phyloP scores from a whole-genome alignment of 257 asterid species.

The Cordia subcordata region DNA sequence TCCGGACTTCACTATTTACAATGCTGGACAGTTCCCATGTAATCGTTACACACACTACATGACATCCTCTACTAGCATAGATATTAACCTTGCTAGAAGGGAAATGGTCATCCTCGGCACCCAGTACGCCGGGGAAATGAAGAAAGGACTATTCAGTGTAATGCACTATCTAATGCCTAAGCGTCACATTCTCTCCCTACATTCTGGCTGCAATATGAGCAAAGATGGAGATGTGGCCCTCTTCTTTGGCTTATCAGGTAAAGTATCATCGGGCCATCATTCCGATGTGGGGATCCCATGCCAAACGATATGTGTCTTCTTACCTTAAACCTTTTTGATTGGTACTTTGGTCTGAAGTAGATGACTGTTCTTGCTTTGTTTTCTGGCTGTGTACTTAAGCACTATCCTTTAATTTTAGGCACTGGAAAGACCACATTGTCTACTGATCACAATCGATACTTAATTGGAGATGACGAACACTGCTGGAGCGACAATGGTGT shows the following conservation, averaged over 20 bases:
- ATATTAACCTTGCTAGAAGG: slow-evolving; percentile 72
- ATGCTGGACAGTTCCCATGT: slow-evolving; percentile 92
- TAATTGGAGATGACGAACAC: slow-evolving; percentile 97
- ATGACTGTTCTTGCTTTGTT: background rate
- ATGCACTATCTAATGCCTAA: slow-evolving; percentile 99
- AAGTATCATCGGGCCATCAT: slow-evolving; percentile 12
- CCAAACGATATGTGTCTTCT: slow-evolving; percentile 27
- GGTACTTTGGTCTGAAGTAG: background rate
- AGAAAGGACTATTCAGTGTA: slow-evolving; percentile 83
- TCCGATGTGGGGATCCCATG: slow-evolving; percentile 19
- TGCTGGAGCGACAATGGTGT: slow-evolving; percentile 95
- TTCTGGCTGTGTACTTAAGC: background rate
- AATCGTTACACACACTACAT: slow-evolving; percentile 88
- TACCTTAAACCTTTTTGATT: slow-evolving; percentile 14
- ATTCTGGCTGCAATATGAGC: slow-evolving; percentile 92
- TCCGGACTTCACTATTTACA: slow-evolving; percentile 96
- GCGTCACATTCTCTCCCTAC: slow-evolving; percentile 82
- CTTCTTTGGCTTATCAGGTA: slow-evolving; percentile 93
- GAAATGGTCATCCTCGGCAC: slow-evolving; percentile 98
- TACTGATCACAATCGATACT: slow-evolving; percentile 77
- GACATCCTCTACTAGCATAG: slow-evolving; percentile 97
- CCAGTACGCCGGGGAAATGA: slow-evolving; percentile 97
- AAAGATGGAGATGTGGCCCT: slow-evolving; percentile 90
- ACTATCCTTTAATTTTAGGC: slow-evolving; percentile 28
- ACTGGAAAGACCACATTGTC: slow-evolving; percentile 94